Base-by-base conservation (phyloP, 495 filamentous ascomycete species). In the Pseudevernia furfuracea region DNA sequence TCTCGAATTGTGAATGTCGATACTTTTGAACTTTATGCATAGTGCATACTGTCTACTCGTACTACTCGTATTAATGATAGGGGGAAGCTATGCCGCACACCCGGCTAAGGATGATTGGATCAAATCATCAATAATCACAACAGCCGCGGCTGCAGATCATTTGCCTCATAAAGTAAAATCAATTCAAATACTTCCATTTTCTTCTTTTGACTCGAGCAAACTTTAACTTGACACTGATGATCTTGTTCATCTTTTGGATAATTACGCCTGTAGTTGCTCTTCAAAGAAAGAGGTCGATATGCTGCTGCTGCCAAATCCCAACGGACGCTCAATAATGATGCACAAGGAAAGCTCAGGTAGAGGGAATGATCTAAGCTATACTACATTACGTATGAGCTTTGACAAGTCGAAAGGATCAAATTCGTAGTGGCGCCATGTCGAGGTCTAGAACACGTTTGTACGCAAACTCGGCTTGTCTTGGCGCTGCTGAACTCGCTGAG, bases 361-460 rank as follows among this genome's bases (percentile, higher is more conserved):
- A 12, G 7, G 7, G 38, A 41, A 43, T 43, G 41, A 43, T 43
- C 10, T 43, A 41, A 6, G 14, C 14, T 0, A 43, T 21, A 8
- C 6, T 44, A 21, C 2, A 17, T 52, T 30, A 52, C 25, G 48
- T 52, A 48, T 48, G n/a, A 25, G 48, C 6, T 39, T 10, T 39
- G 37, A 39, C 37, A 39, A 39, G 8, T 39, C 12, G 6, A 44
- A 21, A 21, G 21, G 43, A 44, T n/a, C 43, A 21, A 9, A n/a
- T 4, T 37, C 36, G n/a, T n/a, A n/a, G n/a, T n/a, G 23, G 23
- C 48, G 48, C 23, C 12, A 15, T 52, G 17, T 23, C n/a, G 46
- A 49, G 25, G 48, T 52, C 48, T 52, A 52, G 48, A 52, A 30
- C 48, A 52, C 46, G 11, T 28, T n/a, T n/a, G n/a, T n/a, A n/a